phyloP scores from a whole-genome alignment of 192 early-diverging fungal genomes.

The Jimgerdemannia lactiflua region DNA sequence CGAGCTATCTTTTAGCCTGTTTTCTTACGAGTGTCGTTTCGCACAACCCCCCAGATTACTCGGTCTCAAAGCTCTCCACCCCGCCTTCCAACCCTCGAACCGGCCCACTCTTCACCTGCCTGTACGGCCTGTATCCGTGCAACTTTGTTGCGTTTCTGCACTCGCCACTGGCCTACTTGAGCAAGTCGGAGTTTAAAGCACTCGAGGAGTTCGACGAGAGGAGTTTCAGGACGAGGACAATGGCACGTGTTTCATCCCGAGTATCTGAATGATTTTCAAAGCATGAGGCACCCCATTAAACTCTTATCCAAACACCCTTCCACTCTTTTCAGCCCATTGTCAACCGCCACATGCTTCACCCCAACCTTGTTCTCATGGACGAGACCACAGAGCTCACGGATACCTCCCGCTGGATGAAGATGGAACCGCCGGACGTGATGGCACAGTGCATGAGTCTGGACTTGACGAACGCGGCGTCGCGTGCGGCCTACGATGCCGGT shows the following conservation, averaged over 20 bases:
- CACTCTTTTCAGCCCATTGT: conserved; percentile 30
- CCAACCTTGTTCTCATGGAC: conserved; percentile 41
- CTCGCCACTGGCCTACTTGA: conserved; percentile 33
- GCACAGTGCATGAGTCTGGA: conserved; percentile 55
- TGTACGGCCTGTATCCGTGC: conserved; percentile 57
- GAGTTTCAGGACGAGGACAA: conserved; percentile 29
- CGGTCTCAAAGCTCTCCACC: conserved; percentile 35
- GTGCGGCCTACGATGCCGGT: conserved; percentile 22
- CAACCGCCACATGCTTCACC: conserved; percentile 51
- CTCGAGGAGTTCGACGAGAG: conserved; percentile 41
- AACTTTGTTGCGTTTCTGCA: conserved; percentile 50
- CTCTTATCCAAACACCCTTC: neutral
- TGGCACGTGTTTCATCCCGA: conserved; percentile 28
- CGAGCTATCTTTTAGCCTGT: too few species aligned
- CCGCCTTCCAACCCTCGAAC: conserved; percentile 51
- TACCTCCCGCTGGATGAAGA: conserved; percentile 49
- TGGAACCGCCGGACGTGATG: conserved; percentile 58
- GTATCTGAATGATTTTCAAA: neutral
- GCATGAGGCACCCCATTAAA: too few species aligned
- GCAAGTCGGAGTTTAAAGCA: conserved; percentile 14
- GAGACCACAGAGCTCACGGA: conserved; percentile 38
- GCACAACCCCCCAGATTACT: conserved; percentile 19
- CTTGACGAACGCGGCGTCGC: conserved; percentile 47
- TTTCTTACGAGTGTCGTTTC: too few species aligned
- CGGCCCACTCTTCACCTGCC: conserved; percentile 45